Conservation (phyloP, 1,139 yeast genomes). For the Yamadazyma triangularis region DNA sequence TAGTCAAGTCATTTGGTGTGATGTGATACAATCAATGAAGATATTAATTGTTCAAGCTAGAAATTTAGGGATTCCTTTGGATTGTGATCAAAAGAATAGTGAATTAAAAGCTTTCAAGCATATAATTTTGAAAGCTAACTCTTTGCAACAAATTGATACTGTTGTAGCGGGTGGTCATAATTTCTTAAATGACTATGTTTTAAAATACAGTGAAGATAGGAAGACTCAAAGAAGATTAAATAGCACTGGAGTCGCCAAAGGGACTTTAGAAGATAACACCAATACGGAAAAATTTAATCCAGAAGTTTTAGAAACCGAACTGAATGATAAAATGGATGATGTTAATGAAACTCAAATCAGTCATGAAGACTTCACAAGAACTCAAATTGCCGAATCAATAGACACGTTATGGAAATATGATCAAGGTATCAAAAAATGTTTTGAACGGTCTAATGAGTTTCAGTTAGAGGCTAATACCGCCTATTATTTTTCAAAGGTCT, state of each 20-base stretch:
- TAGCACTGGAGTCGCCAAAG: conserved; percentile 54
- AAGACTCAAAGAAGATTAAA: conserved; percentile 45
- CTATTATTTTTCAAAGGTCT: conserved; percentile 70
- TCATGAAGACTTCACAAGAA: conserved; percentile 13
- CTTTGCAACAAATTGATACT: conserved; percentile 59
- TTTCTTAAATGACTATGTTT: conserved; percentile 60
- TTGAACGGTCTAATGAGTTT: conserved; percentile 63
- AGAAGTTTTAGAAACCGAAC: conserved; percentile 1
- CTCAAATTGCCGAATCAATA: conserved; percentile 66
- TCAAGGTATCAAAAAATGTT: conserved; percentile 60
- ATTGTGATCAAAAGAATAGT: conserved; percentile 53
- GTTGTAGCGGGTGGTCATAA: conserved; percentile 65
- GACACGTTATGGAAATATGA: conserved; percentile 63
- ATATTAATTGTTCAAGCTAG: conserved; percentile 71
- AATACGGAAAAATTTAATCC: conserved; percentile 5
- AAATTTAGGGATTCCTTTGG: conserved; percentile 52
- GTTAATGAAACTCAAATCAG: neutral
- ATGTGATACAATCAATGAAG: conserved; percentile 85
- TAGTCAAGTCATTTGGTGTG: conserved; percentile 91
- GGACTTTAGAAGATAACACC: conserved; percentile 36
- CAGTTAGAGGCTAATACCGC: conserved; percentile 79
- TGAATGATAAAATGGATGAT: conserved; percentile 8
- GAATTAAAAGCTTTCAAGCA: conserved; percentile 44
- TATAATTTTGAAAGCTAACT: conserved; percentile 50
- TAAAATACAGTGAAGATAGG: conserved; percentile 55